Evolutionary conservation across 202 grass and related monocot species (phyloP).

Genomic region (Eragrostis tef): DNA sequence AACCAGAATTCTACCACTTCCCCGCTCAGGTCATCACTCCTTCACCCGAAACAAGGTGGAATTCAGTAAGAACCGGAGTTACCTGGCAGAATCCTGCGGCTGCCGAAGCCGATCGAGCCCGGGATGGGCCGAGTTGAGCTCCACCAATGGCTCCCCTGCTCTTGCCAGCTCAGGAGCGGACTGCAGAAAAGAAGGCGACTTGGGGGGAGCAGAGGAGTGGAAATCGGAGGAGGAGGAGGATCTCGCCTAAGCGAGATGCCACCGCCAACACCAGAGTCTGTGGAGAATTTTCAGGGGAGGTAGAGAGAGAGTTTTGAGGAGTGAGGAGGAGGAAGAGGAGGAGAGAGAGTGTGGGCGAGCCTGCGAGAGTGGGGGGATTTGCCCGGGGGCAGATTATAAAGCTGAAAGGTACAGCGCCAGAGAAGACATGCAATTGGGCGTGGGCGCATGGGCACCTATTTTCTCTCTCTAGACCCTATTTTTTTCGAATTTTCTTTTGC

Average conservation of each 20-base stretch:
- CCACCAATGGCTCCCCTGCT: constrained; percentile 35
- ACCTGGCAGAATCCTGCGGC: constrained; percentile 48
- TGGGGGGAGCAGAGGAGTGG: constrained; percentile 27
- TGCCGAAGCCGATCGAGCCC: constrained; percentile 41
- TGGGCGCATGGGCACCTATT: constrained; percentile 49
- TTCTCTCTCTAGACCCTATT: constrained; percentile 21
- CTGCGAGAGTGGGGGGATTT: constrained; percentile 21
- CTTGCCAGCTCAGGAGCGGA: constrained; percentile 20
- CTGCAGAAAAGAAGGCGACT: constrained; percentile 8
- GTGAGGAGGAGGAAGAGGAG: background rate
- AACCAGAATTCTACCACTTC: constrained; percentile 37
- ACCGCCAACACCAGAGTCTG: constrained; percentile 42
- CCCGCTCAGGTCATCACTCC: constrained; percentile 31
- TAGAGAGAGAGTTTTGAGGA: constrained; percentile 47
- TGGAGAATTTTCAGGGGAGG: constrained; percentile 41
- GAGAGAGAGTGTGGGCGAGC: constrained; percentile 18
- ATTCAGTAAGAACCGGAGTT: constrained; percentile 38
- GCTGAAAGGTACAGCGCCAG: constrained; percentile 58
- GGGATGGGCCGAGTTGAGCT: constrained; percentile 28
- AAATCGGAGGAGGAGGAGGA: constrained; percentile 35
- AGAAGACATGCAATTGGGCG: constrained; percentile 55
- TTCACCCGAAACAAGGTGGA: background rate
- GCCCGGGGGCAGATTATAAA: constrained; percentile 53
- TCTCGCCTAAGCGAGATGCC: constrained; percentile 52
- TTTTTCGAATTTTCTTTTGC: background rate